These are phyloP conservation scores for Calycina herbarum DNA, from an alignment of 2,329 filamentous ascomycete genomes.

Conservation along the genomic window DNA sequence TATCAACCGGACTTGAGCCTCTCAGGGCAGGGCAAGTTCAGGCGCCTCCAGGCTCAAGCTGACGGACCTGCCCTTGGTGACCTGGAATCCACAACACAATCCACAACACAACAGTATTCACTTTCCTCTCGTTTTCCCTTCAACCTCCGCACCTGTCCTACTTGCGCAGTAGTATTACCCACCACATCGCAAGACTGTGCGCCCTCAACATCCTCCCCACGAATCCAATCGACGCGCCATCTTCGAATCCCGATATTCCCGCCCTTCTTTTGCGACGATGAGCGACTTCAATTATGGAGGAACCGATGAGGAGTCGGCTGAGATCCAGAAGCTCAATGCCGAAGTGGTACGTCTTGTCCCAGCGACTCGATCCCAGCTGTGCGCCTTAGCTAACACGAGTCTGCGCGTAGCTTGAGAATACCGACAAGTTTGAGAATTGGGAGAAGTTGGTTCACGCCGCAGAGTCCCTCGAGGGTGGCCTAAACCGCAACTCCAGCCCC, in stretches of 20 bases:
- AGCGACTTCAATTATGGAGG: slow-evolving; percentile 72
- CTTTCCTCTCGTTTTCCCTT: background rate
- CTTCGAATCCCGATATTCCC: background rate
- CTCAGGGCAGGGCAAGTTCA: background rate
- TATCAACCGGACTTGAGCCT: background rate
- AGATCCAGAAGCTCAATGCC: slow-evolving; percentile 74
- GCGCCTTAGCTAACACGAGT: slow-evolving; percentile 20
- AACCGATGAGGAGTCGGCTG: slow-evolving; percentile 77
- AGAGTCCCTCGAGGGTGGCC: slow-evolving; percentile 83
- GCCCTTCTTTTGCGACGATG: slow-evolving; percentile 47
- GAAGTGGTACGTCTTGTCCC: slow-evolving; percentile 66
- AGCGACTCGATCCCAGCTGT: background rate
- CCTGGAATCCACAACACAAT: background rate
- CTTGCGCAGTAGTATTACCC: slow-evolving; percentile 1
- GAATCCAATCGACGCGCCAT: background rate
- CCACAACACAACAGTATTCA: slow-evolving; percentile 9
- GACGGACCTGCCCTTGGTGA: background rate
- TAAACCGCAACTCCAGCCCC: slow-evolving; percentile 95
- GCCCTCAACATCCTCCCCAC: background rate
- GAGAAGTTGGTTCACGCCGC: slow-evolving; percentile 84
- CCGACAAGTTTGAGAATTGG: slow-evolving; percentile 93
- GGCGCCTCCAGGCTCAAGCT: background rate
- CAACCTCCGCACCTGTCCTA: slow-evolving; percentile 1
- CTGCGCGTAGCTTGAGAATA: slow-evolving; percentile 49
- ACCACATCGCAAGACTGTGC: background rate